These are phyloP conservation scores for Tulasnella sp. DNA, from an alignment of 768 basidiomycete species.

Conservation along the genomic window DNA sequence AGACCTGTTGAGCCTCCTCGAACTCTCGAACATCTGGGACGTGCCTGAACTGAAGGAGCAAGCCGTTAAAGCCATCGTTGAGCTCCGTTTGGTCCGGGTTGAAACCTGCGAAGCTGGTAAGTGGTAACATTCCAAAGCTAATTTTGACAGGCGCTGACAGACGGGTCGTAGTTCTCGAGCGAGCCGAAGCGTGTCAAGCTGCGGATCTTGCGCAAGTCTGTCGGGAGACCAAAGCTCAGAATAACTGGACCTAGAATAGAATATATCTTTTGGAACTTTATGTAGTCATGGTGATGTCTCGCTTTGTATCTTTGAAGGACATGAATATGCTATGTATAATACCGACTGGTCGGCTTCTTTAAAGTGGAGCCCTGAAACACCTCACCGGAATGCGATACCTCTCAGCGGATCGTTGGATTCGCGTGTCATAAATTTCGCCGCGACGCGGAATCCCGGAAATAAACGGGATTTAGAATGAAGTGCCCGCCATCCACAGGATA, in stretches of 20 bases:
- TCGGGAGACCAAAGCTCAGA: not conserved
- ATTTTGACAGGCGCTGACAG: not conserved
- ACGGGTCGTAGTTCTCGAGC: not conserved
- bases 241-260: not conserved
- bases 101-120: constrained; percentile 1
- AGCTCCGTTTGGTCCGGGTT: not conserved
- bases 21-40: constrained; percentile 18
- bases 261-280: not conserved
- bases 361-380: not conserved
- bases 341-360: no score
- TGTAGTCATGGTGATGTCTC: not conserved
- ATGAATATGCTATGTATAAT: not conserved
- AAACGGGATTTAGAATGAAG: no score
- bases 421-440: no score
- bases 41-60: not conserved
- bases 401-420: no score
- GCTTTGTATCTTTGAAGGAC: not conserved
- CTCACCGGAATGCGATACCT: not conserved
- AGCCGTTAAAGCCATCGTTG: constrained; percentile 11
- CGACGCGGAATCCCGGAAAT: no score
- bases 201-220: constrained; percentile 16
- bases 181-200: constrained; percentile 23
- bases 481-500: no score
- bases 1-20: constrained; percentile 7
- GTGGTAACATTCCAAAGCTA: not conserved